phyloP scores from a whole-genome alignment of 1,284 basidiomycete genomes.

The Fomitopsis pinicola region DNA sequence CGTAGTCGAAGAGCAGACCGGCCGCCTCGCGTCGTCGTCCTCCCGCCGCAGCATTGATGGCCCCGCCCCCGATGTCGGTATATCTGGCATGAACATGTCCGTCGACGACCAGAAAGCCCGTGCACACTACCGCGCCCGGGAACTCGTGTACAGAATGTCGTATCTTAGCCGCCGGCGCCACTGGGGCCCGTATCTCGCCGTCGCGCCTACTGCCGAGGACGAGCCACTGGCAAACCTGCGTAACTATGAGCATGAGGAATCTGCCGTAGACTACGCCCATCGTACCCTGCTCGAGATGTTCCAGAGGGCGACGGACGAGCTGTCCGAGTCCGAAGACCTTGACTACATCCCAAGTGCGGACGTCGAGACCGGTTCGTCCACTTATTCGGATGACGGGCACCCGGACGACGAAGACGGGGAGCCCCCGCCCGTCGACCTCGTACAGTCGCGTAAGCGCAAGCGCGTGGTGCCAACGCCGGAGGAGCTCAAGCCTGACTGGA shows the following conservation, averaged over 20 bases:
- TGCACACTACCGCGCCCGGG: constrained; percentile 36
- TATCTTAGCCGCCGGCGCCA: constrained; percentile 38
- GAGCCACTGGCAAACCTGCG: neutral
- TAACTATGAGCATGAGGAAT: neutral
- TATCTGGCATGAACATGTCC: constrained; percentile 8
- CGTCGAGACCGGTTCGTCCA: neutral
- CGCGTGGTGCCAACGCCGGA: constrained; percentile 9
- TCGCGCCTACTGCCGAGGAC: constrained; percentile 5
- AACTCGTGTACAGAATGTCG: constrained; percentile 41
- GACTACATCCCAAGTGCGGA: constrained; percentile 8
- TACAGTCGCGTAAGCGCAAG: constrained; percentile 1
- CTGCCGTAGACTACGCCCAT: neutral
- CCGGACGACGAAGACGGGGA: neutral
- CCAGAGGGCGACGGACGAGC: neutral
- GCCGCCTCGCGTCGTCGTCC: constrained; percentile 7
- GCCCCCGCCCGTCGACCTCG: neutral
- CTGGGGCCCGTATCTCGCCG: constrained; percentile 43
- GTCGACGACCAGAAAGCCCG: constrained; percentile 20
- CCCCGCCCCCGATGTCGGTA: neutral
- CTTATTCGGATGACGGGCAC: neutral
- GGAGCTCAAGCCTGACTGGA: constrained; percentile 24
- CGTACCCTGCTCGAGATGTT: neutral
- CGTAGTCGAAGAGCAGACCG: constrained; percentile 11
- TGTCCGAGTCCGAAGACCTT: neutral
- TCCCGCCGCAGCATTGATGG: neutral